Evolutionary conservation across 2,329 filamentous ascomycete species (phyloP), one percentile per base, ranked within the genome.

Genomic region (Tolypocladium endophyticum): DNA sequence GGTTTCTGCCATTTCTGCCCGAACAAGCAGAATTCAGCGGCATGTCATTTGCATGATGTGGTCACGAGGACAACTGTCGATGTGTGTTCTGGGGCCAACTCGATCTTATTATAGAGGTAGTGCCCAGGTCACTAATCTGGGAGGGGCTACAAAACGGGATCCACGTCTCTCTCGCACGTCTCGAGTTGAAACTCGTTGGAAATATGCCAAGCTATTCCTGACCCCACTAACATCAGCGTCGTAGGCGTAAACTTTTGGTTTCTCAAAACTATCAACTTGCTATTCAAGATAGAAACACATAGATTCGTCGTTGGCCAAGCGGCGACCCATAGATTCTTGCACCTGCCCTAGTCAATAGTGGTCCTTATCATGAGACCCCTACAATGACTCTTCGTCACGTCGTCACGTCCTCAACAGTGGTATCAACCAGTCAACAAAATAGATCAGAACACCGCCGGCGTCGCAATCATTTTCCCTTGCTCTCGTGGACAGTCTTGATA

Each of bases 401-500:
- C 30, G 50, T 35, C 30, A 35, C n/a, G 14, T 53, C 30, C 28
- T 9, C 30, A n/a, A 53, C 28, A 53, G 50, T 53, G 50, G 30
- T 53, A 53, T 58, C 57, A 58, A 30, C 28, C 54, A 28, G 43
- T 41, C 45, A 53, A 53, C 1, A 35, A 35, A 4, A 33, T 50
- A 25, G 14, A 28, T 16, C 6, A 36, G 30, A 41, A 33, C 52
- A 6, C 50, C 39, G 16, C 20, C 38, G 11, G 30, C 35, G 16
- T 25, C 7, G 16, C 14, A 30, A 36, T 74, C 73, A 82, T 72
- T 82, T 82, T 72, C 79, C 81, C 72, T 74, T 79, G 56, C 78
- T 73, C 65, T 83, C 80, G 68, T 93, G 88, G 58, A 97, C 93
- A 55, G 81, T 84, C 63, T 84, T 77, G 72, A 97, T 96, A 71